Base-by-base conservation (phyloP, 306 rosid genomes). In the Prunus padus region DNA sequence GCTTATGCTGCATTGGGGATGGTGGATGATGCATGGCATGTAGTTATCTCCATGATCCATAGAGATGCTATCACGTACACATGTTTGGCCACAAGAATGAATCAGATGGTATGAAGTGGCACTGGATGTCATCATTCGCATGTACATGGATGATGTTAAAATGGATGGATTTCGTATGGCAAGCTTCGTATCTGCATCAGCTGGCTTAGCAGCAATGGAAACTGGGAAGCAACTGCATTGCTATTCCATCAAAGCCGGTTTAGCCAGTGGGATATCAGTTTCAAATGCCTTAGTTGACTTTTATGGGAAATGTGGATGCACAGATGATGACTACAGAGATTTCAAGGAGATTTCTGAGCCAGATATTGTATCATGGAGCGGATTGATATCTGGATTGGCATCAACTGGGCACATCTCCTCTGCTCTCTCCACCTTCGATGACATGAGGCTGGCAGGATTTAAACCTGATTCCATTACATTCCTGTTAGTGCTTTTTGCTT, bases 61-160 rank as follows among this genome's bases (percentile, higher is more conserved):
- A 87, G 89, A 77, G 89, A 91, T 83, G 51, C 80, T 49, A 75
- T 91, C 80, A 84, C 90, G 3, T 91, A 88, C 85, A 91, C 93
- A 25, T 67, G 84, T 82, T 81, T 91, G 81, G 90, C 87, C 40
- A 51, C 87, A 11, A 82, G 88, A 84, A 37, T 84, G 61, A 91
- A 91, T 72, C 91, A 87, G 78, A 73, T 64, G 75, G 20, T 85
- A 87, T 50, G 91, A 77, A 72, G 69, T 64, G 85, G 91, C 89
- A 30, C 59, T 88, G 75, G 69, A 73, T 61, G 78, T 83, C 78
- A 81, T 88, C 45, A 45, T 28, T 73, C 79, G 20, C 79, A 87
- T 91, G 91, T 23, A 67, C 67, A 65, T 76, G 23, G 91, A 88
- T 23, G 80, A 76, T 26, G 60, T 88, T 73, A 76, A 82, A 76